phyloP scores from a whole-genome alignment of 2,329 filamentous ascomycete species.

The Calonectria multiphialidica region DNA sequence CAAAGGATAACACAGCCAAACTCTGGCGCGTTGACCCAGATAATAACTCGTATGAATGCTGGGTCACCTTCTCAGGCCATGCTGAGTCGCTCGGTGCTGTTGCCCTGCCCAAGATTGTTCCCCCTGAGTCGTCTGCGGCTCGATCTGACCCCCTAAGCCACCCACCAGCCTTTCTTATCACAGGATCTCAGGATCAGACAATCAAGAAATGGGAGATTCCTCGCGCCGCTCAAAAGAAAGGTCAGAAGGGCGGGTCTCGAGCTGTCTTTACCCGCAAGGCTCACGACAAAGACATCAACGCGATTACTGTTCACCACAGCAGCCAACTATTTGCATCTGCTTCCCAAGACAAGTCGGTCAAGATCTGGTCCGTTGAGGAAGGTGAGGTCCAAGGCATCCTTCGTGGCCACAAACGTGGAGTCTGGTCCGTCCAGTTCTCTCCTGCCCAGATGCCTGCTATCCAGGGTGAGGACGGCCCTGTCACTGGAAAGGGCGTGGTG shows the following conservation, averaged over 20 bases:
- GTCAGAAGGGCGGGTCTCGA: conserved; percentile 66
- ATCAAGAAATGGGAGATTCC: conserved; percentile 94
- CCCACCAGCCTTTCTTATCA: conserved; percentile 87
- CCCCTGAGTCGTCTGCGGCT: conserved; percentile 76
- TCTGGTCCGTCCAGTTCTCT: conserved; percentile 95
- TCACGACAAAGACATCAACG: conserved; percentile 99
- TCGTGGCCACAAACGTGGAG: conserved; percentile 91
- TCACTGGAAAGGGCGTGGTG: conserved; percentile 83
- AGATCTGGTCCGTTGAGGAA: conserved; percentile 93
- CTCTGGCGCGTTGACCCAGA: conserved; percentile 88
- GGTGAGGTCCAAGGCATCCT: conserved; percentile 93
- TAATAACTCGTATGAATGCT: conserved; percentile 81
- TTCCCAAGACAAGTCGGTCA: conserved; percentile 96
- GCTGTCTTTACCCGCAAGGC: conserved; percentile 92
- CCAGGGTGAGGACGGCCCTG: conserved; percentile 77
- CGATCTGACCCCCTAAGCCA: conserved; percentile 80
- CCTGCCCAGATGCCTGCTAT: conserved; percentile 81
- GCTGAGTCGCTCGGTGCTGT: conserved; percentile 95
- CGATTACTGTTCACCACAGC: conserved; percentile 82
- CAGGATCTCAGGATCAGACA: conserved; percentile 94
- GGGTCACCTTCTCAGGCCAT: conserved; percentile 88
- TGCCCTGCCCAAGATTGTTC: conserved; percentile 78
- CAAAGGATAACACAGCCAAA: conserved; percentile 95
- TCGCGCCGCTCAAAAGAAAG: conserved; percentile 59
- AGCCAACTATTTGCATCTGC: conserved; percentile 92